Base-by-base conservation (phyloP, 192 early-diverging fungal genomes). In the Coemansia umbellata region DNA sequence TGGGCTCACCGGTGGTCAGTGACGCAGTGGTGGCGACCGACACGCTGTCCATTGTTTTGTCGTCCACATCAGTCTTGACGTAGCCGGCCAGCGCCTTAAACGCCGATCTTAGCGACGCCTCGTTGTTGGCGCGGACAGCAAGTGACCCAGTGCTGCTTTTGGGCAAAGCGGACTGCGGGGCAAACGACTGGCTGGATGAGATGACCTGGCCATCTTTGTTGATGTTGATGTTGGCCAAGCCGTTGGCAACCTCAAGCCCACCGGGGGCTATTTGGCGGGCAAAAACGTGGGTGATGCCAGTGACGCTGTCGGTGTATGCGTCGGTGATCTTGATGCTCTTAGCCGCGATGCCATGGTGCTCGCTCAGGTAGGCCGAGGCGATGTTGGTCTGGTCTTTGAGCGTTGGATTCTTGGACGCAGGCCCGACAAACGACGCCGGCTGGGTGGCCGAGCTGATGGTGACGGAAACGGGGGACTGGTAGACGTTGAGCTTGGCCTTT, bases 251-350 rank as follows among this genome's bases (percentile, higher is more conserved):
- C 58, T 88, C 83, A 4, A 87, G 43, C 19, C 86, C 91, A 58
- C 84, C 57, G 17, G 82, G 50, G 4, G 78, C 57, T 6, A 3
- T 15, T 62, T 97, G 94, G 41, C 85, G 82, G 26, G 91, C 54
- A 64, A 93, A 87, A 9, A 94, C 89, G 66, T 94, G 91, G n/a
- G 90, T 90, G 6, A 93, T 81, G 21, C 87, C 87, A 33, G 80
- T 87, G 63, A 84, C 81, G 11, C 82, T 66, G 5, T 87, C 86
- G 9, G 63, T 77, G 64, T 90, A 89, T 10, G 79, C 56, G 62
- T 80, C 80, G 43, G 86, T 84, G 41, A 92, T 77, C 17, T 78
- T 47, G 49, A 81, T 45, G 8, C 50, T 55, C 23, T 18, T 15
- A 2, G 50, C 10, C 0, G 58, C 22, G 1, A 62, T 55, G 8